These are phyloP conservation scores for Hortaea sp. DNA, from an alignment of 2,329 filamentous ascomycete genomes.

Conservation along the genomic window DNA sequence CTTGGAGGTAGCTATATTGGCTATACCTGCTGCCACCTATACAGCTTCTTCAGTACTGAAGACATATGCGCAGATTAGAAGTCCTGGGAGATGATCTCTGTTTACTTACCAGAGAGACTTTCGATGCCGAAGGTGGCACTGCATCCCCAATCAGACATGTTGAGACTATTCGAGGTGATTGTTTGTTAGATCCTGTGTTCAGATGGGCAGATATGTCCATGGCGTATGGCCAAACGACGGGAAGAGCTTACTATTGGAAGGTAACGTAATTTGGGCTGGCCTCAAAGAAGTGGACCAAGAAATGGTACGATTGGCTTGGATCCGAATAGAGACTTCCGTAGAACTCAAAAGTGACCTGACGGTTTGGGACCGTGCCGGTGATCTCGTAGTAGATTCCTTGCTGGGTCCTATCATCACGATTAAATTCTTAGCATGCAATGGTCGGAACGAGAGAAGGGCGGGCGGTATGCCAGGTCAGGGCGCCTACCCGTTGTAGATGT, in stretches of 20 bases:
- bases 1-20: slow-evolving; percentile 7
- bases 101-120: slow-evolving; percentile 3
- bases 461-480: too few relatives aligned
- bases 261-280: slow-evolving; percentile 2
- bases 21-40: background rate
- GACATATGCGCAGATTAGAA: background rate
- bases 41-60: background rate
- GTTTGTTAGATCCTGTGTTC: too few relatives aligned
- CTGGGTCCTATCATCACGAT: background rate
- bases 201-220: too few relatives aligned
- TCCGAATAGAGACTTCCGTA: slow-evolving; percentile 6
- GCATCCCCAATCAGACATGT: slow-evolving; percentile 5
- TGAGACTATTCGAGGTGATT: too few relatives aligned
- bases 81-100: too few relatives aligned
- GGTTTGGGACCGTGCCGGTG: slow-evolving; percentile 2
- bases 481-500: slow-evolving; percentile 5
- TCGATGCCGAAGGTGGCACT: slow-evolving; percentile 8
- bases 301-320: slow-evolving; percentile 11
- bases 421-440: too few relatives aligned
- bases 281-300: slow-evolving; percentile 6
- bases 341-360: slow-evolving; percentile 10
- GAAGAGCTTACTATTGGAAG: slow-evolving; percentile 9
- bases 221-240: too few relatives aligned
- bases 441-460: too few relatives aligned
- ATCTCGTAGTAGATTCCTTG: slow-evolving; percentile 16